Evolutionary conservation across 345 rosid species (phyloP).

Genomic region (Salix dunnii): DNA sequence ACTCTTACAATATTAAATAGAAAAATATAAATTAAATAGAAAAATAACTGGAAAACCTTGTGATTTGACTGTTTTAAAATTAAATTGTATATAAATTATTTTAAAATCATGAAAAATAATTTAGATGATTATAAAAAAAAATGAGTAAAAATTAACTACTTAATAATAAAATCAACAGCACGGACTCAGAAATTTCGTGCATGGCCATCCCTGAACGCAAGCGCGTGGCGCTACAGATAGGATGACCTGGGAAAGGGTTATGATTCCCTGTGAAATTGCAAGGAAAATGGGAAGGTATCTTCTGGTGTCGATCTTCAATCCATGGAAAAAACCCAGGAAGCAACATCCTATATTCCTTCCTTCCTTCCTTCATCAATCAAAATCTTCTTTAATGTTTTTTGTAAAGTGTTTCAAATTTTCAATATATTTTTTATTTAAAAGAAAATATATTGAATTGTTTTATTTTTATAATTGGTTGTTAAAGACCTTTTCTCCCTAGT

Average conservation of each 20-base stretch:
- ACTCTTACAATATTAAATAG: too few relatives aligned
- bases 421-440: too few relatives aligned
- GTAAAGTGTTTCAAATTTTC: too few relatives aligned
- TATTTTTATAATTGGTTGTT: not conserved
- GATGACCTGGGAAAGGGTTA: not conserved
- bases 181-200: not conserved
- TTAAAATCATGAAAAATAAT: too few relatives aligned
- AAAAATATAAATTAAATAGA: too few relatives aligned
- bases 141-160: too few relatives aligned
- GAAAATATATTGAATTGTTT: too few relatives aligned
- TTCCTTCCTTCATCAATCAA: not conserved
- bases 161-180: not conserved
- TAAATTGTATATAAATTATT: too few relatives aligned
- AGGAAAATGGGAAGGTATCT: not conserved
- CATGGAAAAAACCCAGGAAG: not conserved
- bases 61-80: too few relatives aligned
- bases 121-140: too few relatives aligned
- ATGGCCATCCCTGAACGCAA: not conserved
- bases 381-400: not conserved
- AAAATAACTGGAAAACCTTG: too few relatives aligned
- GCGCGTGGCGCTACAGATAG: not conserved
- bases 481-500: not conserved
- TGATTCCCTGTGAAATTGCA: not conserved
- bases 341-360: not conserved
- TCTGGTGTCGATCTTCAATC: not conserved